These are phyloP conservation scores for Eragrostis nindensis DNA, from an alignment of 176 grass and related monocot species.

Conservation along the genomic window DNA sequence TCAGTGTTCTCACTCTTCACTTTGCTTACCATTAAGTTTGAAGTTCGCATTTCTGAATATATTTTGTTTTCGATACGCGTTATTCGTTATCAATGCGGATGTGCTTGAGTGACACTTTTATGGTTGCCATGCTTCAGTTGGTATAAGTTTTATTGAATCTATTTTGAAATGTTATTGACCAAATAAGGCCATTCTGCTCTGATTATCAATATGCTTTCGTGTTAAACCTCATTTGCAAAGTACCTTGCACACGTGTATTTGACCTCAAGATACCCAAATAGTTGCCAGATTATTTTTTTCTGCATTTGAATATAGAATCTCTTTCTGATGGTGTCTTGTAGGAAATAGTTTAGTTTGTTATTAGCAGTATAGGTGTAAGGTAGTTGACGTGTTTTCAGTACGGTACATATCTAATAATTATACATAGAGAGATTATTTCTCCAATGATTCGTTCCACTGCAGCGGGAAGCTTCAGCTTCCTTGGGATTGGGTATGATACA, in stretches of 20 bases:
- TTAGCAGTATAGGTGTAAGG: not conserved
- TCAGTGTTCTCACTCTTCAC: not conserved
- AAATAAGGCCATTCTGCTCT: too few relatives aligned
- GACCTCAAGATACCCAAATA: too few relatives aligned
- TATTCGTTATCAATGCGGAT: not conserved
- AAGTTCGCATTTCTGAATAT: not conserved
- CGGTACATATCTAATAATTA: not conserved
- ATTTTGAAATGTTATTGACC: not conserved
- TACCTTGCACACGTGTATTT: too few relatives aligned
- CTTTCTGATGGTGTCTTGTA: too few relatives aligned
- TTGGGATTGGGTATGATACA: too few relatives aligned
- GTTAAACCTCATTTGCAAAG: not conserved
- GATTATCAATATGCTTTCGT: not conserved
- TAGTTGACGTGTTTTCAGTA: not conserved
- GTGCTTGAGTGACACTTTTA: not conserved
- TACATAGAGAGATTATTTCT: too few relatives aligned
- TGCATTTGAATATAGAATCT: too few relatives aligned
- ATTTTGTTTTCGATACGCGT: not conserved
- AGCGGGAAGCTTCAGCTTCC: too few relatives aligned
- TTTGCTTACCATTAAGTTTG: not conserved
- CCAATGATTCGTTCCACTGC: too few relatives aligned
- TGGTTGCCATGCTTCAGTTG: not conserved
- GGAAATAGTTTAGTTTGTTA: too few relatives aligned
- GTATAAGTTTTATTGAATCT: too few relatives aligned
- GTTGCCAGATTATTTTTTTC: too few relatives aligned